Percentiles rank a stretch among this genome's conserved stretches.
Evolutionary conservation across 1,284 basidiomycete species (phyloP).

Genomic region (Mycena citricolor): DNA sequence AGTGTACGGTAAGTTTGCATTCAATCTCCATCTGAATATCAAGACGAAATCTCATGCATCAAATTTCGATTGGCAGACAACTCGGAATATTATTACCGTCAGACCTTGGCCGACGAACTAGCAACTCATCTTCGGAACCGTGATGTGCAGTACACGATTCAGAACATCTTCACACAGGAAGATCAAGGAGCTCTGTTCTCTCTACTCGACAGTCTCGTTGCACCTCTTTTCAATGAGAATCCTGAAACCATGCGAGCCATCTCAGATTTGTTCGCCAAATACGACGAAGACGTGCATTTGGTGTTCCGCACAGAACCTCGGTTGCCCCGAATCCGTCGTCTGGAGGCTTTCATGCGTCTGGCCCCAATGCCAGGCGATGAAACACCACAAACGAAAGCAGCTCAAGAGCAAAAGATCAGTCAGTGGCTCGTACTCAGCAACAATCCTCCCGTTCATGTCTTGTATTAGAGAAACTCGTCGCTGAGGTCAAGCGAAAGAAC

Average conservation of each 20-base stretch:
- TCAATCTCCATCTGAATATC: not conserved
- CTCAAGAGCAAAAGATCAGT: conserved; percentile 10
- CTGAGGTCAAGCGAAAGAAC: not conserved
- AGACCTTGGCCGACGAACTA: conserved; percentile 19
- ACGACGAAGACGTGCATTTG: conserved; percentile 19
- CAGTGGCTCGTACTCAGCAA: not conserved
- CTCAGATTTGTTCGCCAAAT: conserved; percentile 19
- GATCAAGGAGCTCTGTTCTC: conserved; percentile 14
- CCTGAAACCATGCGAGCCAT: conserved; percentile 15
- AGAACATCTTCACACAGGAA: conserved; percentile 1
- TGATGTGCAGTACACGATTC: conserved; percentile 19
- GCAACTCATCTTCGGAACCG: conserved; percentile 12
- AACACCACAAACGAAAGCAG: not conserved
- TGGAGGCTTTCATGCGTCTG: conserved; percentile 19
- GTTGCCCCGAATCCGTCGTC: conserved; percentile 17
- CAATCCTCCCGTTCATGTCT: not conserved
- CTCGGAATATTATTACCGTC: conserved; percentile 14
- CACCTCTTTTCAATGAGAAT: conserved; percentile 20
- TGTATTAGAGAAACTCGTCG: conserved; percentile 5
- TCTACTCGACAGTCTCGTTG: conserved; percentile 14
- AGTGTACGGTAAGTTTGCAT: not conserved
- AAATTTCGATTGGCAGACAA: conserved; percentile 15
- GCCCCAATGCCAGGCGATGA: conserved; percentile 16
- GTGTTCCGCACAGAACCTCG: conserved; percentile 14
- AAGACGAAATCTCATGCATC: too few relatives aligned